Evolutionary conservation across 352 stramenopile genomes (phyloP), one percentile per base, ranked within the genome.

Genomic region (Phytophthora ramorum): DNA sequence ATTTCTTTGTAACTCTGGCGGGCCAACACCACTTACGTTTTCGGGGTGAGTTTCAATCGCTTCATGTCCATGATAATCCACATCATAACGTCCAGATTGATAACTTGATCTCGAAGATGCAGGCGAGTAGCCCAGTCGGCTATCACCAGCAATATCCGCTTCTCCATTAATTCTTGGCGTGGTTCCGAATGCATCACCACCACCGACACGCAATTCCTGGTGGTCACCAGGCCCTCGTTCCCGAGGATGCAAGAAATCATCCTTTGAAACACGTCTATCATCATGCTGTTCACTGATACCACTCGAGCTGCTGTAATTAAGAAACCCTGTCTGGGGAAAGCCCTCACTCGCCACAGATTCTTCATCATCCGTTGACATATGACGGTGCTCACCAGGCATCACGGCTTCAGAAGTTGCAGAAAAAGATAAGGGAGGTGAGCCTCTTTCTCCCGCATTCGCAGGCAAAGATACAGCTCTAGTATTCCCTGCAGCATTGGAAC

Each of bases 21-120:
- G n/a, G 51, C 35, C 51, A 48, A 32, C 17, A 54, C 43, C 28
- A 45, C 0, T 30, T 14, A 24, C 38, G 14, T 43, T 30, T 19
- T 20, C 16, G 17, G 41, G 16, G 16, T 16, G 7, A 52, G 4
- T 44, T 17, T 57, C 51, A 55, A 44, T 14, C 22, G 50, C 35
- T 43, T 52, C 38, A 32, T 13, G 59, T 1, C 30, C 43, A n/a
- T 43, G 22, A 13, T 37, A 4, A 24, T 19, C 46, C 38, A 30
- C 22, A 32, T 19, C 44, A 16, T 32, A 19, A 19, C 35, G 3
- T 19, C n/a, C 16, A 51, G 48, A 45, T 45, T 14, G 38, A 63
- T 55, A 24, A 20, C 34, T 54, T 48, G 34, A 30, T 56, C 26
- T 41, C 24, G 47, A 50, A 22, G 50, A 56, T 54, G 16, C 37